Conservation (phyloP, 768 basidiomycete species). For the Tricholoma bakamatsutake region DNA sequence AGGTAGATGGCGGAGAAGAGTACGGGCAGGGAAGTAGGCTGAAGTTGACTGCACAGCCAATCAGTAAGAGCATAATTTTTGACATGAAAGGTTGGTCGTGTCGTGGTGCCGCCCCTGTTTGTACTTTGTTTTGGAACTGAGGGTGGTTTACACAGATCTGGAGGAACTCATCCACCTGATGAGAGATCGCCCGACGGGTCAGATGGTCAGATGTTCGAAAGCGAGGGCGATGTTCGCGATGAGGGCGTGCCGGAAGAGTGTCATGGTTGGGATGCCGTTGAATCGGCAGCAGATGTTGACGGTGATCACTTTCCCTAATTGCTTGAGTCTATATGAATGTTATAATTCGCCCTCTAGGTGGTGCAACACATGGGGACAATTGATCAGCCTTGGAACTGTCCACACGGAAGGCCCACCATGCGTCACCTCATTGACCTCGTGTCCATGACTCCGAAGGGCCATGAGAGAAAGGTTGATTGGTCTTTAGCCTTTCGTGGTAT, state of each 20-base stretch:
- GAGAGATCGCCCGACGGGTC: conserved; percentile 67
- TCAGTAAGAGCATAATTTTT: conserved; percentile 89
- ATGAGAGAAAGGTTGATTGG: conserved; percentile 29
- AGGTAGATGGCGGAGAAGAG: conserved; percentile 41
- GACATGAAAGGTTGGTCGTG: conserved; percentile 69
- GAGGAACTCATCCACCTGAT: conserved; percentile 90
- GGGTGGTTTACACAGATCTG: conserved; percentile 51
- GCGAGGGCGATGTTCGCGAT: conserved; percentile 94
- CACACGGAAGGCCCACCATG: conserved; percentile 85
- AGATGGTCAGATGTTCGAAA: conserved; percentile 90
- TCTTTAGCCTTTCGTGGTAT: conserved; percentile 5
- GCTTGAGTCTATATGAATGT: background rate
- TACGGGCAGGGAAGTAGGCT: conserved; percentile 38
- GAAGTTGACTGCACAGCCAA: conserved; percentile 73
- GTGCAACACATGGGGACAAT: conserved; percentile 79
- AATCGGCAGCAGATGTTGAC: conserved; percentile 71
- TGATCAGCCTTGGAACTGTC: conserved; percentile 85
- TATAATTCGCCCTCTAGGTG: conserved; percentile 38
- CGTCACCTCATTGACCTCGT: conserved; percentile 60
- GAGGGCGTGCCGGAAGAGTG: conserved; percentile 92
- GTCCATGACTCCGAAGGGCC: conserved; percentile 6
- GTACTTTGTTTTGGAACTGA: background rate
- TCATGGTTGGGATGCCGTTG: conserved; percentile 91
- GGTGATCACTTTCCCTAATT: conserved; percentile 33
- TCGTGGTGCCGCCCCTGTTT: background rate